Conservation (phyloP, 768 basidiomycete species). For the Boletus edulis region DNA sequence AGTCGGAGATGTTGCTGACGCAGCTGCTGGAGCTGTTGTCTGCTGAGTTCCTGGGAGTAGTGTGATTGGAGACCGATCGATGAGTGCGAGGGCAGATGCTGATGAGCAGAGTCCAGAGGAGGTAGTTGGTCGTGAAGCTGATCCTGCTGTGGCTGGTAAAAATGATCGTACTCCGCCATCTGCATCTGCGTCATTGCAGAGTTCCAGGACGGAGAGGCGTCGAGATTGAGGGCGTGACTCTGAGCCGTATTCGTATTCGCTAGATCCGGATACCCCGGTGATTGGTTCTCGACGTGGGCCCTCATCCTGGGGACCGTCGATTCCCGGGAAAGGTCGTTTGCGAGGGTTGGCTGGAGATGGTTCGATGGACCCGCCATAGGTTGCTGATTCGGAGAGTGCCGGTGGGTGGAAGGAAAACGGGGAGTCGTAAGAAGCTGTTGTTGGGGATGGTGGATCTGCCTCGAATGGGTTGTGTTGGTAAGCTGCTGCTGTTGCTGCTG, state of each 20-base stretch:
- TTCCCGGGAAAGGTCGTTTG: slow-evolving; percentile 61
- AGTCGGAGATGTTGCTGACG: slow-evolving; percentile 36
- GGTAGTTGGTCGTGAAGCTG: slow-evolving; percentile 42
- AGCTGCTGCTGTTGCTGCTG: slow-evolving; percentile 30
- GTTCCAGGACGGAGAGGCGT: slow-evolving; percentile 81
- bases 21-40: slow-evolving; percentile 42
- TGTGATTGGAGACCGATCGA: slow-evolving; percentile 42
- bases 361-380: slow-evolving; percentile 31
- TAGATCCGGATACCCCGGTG: slow-evolving; percentile 27
- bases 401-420: slow-evolving; percentile 82
- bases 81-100: slow-evolving; percentile 49
- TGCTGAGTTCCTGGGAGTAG: slow-evolving; percentile 50
- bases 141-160: slow-evolving; percentile 37
- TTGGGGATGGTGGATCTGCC: slow-evolving; percentile 31
- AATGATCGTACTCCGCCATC: slow-evolving; percentile 45
- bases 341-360: slow-evolving; percentile 46
- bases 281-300: slow-evolving; percentile 38
- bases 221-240: slow-evolving; percentile 79
- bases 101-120: slow-evolving; percentile 46
- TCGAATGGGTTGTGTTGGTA: slow-evolving; percentile 29
- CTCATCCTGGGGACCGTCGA: slow-evolving; percentile 47
- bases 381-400: slow-evolving; percentile 39
- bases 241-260: slow-evolving; percentile 63
- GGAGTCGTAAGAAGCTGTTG: slow-evolving; percentile 47
- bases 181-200: slow-evolving; percentile 72